Base-by-base conservation (phyloP, 2,329 filamentous ascomycete species). In the Hypoxylon sp. region DNA sequence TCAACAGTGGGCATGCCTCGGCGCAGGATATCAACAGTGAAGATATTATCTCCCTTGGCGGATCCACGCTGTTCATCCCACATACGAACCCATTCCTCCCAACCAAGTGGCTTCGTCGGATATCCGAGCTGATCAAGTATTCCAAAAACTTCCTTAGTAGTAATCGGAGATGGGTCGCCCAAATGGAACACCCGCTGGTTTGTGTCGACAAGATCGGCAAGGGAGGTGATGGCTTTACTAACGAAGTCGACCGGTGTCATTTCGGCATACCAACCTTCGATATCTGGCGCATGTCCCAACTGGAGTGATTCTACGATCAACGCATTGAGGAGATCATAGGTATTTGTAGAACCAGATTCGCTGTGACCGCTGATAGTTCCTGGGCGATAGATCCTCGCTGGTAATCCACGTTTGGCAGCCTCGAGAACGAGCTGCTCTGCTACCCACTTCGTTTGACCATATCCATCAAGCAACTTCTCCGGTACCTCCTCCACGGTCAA, bases 231-330 rank as follows among this genome's bases (percentile, higher is more conserved):
- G 3, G 91, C 89, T 69, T 89, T 89, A 79, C 89, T 92, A 64
- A 94, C 91, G 74, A 93, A 94, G 78, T 95, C 92, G 13, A 93
- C 92, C 0, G 92, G 92, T 0, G 92, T 94, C 92, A 94, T 94
- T 80, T 95, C 92, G 1, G 91, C 87, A 53, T 90, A 87, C 92
- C 92, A 95, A 45, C 89, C 89, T 53, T 90, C 85, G 3, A 94
- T 89, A 58, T 92, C 85, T 0, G 92, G 92, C 1, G 87, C 87
- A 71, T 87, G 86, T 5, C 91, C 91, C 2, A 94, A 83, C 57
- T 91, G 89, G 38, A 94, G 84, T 0, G 92, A 94, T 76, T 94
- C 92, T 1, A 94, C 90, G 25, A 94, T 85, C 61, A 95, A 78
- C 0, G 92, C 92, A 57, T 90, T 93, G 49, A 95, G 82, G 19